Evolutionary conservation across 768 basidiomycete species (phyloP).

Genomic region (Phallus indusiatus): DNA sequence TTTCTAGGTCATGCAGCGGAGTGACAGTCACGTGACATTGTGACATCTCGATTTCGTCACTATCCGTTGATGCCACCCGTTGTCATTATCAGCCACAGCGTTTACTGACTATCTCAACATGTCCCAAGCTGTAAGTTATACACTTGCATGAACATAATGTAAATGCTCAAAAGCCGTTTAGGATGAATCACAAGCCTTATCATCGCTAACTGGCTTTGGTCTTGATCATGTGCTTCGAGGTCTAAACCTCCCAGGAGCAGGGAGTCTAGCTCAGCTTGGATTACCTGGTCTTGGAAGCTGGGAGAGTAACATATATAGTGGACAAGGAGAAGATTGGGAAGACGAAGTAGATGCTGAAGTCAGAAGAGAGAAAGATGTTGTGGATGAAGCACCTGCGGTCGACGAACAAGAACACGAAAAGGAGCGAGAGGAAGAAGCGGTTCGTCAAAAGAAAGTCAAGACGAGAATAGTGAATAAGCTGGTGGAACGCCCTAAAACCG

Average conservation of each 20-base stretch:
- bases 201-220: slow-evolving; percentile 70
- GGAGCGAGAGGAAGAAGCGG: slow-evolving; percentile 20
- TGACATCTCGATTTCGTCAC: too few relatives aligned
- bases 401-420: slow-evolving; percentile 62
- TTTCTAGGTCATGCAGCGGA: too few relatives aligned
- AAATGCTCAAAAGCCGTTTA: slow-evolving; percentile 14
- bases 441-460: slow-evolving; percentile 43
- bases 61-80: too few relatives aligned
- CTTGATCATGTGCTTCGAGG: slow-evolving; percentile 62
- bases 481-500: slow-evolving; percentile 73
- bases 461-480: slow-evolving; percentile 55
- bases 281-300: slow-evolving; percentile 50
- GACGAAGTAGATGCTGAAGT: slow-evolving; percentile 66
- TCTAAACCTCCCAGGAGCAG: slow-evolving; percentile 53
- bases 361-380: slow-evolving; percentile 39
- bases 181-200: slow-evolving; percentile 68
- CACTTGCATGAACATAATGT: not conserved
- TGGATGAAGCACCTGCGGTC: slow-evolving; percentile 38
- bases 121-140: not conserved
- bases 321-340: slow-evolving; percentile 80
- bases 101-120: not conserved
- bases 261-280: slow-evolving; percentile 60
- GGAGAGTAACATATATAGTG: slow-evolving; percentile 18
- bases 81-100: too few relatives aligned
- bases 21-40: too few relatives aligned